Evolutionary conservation across 257 asterid species (phyloP).

Genomic region (Orobanche coerulescens): DNA sequence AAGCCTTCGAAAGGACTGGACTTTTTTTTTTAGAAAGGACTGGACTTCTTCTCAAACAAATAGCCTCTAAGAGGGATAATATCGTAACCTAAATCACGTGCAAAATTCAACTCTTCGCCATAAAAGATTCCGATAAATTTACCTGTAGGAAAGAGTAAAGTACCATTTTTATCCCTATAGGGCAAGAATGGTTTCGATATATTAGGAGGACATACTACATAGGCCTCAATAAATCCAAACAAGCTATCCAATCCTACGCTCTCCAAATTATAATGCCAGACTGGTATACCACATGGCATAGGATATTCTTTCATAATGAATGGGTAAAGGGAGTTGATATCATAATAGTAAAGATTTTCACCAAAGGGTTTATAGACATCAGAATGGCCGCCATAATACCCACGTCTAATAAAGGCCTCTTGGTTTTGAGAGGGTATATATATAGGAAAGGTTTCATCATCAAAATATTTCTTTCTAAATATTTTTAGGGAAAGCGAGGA

Average conservation of each 20-base stretch:
- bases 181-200: too few relatives aligned
- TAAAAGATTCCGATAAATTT: too few relatives aligned
- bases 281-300: not conserved
- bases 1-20: not conserved
- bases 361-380: not conserved
- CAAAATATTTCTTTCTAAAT: too few relatives aligned
- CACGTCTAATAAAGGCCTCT: too few relatives aligned
- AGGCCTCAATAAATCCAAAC: slow-evolving; percentile 7
- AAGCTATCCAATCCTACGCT: not conserved
- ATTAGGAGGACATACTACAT: not conserved
- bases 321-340: slow-evolving; percentile 18
- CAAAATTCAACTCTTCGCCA: too few relatives aligned
- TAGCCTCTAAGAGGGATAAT: slow-evolving; percentile 5
- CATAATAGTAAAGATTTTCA: slow-evolving; percentile 13
- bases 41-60: not conserved
- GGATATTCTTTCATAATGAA: slow-evolving; percentile 13
- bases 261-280: not conserved
- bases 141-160: too few relatives aligned
- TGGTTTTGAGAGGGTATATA: too few relatives aligned
- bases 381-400: not conserved
- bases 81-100: slow-evolving; percentile 2
- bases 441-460: too few relatives aligned
- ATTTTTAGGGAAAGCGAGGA: too few relatives aligned
- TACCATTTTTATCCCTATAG: too few relatives aligned
- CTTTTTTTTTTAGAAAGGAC: not conserved